Evolutionary conservation across 371 early-diverging fungal species (phyloP), one percentile per base, ranked within the genome.

Genomic region (Fennellomyces sp.): DNA sequence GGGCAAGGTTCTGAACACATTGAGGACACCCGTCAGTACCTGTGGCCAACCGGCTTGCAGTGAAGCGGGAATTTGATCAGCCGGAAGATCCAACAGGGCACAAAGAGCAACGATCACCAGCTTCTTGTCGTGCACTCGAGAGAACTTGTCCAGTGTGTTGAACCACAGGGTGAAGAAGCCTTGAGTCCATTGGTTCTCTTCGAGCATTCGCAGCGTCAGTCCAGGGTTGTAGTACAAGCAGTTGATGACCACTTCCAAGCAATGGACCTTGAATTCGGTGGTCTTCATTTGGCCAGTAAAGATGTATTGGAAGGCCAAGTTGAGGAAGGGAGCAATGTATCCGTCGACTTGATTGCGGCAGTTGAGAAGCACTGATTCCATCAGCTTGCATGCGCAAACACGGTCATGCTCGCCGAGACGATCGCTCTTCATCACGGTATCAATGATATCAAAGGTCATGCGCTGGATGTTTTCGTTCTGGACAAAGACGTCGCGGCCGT

Each of bases 71-170:
- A 94, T 68, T 56, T 85, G 82, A 3, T 83, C 87, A 15, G 76
- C 61, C 3, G 94, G 91, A 1, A 93, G 72, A 11, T 78, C 78
- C 33, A 96, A 60, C 17, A 97, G 60, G 0, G 92, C 68, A 54
- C 88, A 90, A 27, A 96, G 69, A 0, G 95, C 84, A 35, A 93
- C 67, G 45, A 97, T 91, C 10, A 84, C 82, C 13, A 96, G 82
- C 76, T 92, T 93, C 83, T 94, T 96, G 78, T 97, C 97, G 66
- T 95, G 94, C 5, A 97, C 97, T 51, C 95, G 82, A 48, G 81
- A 66, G 66, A 96, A 92, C 56, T 82, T 79, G 39, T 82, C 83
- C 23, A 93, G 60, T 36, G 81, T 80, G 39, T 80, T 70, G 74
- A 94, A 89, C 92, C 96, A 94, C 19, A 88, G 70, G 2, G 81